Base-by-base conservation (phyloP, 495 filamentous ascomycete genomes). In the Xylaria flabelliformis region DNA sequence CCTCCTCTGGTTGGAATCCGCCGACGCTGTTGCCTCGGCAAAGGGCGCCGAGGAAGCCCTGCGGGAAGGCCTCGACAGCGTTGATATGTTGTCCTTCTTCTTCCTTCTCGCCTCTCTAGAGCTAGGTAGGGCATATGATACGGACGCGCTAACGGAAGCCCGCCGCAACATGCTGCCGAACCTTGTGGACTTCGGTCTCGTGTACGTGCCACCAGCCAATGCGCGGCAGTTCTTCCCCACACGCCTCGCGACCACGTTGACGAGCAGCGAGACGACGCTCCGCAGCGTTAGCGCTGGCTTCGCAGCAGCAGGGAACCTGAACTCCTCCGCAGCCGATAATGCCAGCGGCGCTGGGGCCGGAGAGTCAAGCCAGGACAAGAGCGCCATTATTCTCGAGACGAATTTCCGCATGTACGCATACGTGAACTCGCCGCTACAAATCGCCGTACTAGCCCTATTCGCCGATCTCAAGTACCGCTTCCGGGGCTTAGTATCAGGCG, bases 341-440 rank as follows among this genome's bases (percentile, higher is more conserved):
- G 64, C 75, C 17, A 79, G 77, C 50, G 74, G 78, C 63, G 78
- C 79, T 73, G 77, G 50, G 69, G 78, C 24, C 66, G 82, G 44
- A 26, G 73, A 65, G 39, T 72, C 77, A 13, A 79, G 78, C 51
- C 84, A 87, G 50, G 77, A 86, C 17, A 90, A 90, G 67, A 95
- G 95, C 46, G 95, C 94, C 85, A 93, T 99, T 77, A 92, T 99
- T 74, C 87, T 98, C 74, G 96, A 99, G 85, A 99, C 96, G n/a
- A 99, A 99, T 83, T 98, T 98, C 83, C 93, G 96, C 36, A 82
- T 99, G 74, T 99, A 99, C 83, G 96, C 96, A 41, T 99, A 98
- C 83, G 98, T 97, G 7, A 90, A 90, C 32, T 97, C 94, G 0
- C 93, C 93, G 0, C 88, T 99, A 0, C 94, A 97, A 80, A 98